Evolutionary conservation across 108 stramenopile genomes (phyloP), one percentile per base, ranked within the genome.

Genomic region (Aurantiochytrium sp.): DNA sequence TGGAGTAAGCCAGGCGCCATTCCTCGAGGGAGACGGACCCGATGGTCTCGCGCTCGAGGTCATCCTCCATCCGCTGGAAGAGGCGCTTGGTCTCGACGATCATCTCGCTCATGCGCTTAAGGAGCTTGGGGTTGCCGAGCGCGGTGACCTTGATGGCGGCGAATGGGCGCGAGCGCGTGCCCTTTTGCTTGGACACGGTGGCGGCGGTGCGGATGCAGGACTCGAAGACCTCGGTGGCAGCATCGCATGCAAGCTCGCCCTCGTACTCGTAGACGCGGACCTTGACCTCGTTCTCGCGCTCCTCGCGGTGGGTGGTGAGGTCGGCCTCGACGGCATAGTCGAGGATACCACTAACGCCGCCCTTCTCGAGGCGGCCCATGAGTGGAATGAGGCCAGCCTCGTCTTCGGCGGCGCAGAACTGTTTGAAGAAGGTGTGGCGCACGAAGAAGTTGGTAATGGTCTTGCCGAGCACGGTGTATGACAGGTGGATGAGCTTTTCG

Each of bases 321-420:
- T 96, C 97, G 48, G 88, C 92, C 90, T 99, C 98, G 21, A 97
- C 98, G 12, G 98, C 98, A 92, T 98, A 98, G 89, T 99, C 98
- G 19, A 99, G 90, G 55, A 99, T 99, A 27, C 94, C 91, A 1
- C 95, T 95, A 85, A 98, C 93, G 8, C 93, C 93, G 24, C 89
- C 91, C 10, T 73, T 45, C 48, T 91, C 55, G 4, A 99, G 91
- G 39, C 59, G 87, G 8, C 90, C 55, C 36, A 98, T 90, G 12
- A 92, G 91, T 27, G 94, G 96, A 37, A 89, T 69, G 59, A 98
- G 93, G 37, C 90, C 90, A 2, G 92, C 68, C 52, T 88, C 90
- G 86, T 95, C 92, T 86, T 96, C 95, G 0, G 97, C 98, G 10
- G 95, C 97, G 90, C 98, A 99, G 88, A 99, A 99, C 55, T 99